phyloP scores from a whole-genome alignment of 805 yeast genomes.

The Candida sonorensis region DNA sequence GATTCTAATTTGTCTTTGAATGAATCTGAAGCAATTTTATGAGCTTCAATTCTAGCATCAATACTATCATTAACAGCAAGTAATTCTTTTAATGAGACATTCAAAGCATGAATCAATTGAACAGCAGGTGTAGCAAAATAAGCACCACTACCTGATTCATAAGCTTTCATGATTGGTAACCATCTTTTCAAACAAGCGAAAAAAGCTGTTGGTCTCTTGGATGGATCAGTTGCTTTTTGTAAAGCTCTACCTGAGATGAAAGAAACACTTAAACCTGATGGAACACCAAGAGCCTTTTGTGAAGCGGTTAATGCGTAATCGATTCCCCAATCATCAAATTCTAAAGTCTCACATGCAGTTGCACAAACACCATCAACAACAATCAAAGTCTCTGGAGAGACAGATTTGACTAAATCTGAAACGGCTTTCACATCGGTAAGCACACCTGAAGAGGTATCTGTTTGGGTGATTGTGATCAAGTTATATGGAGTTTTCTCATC shows the following conservation, averaged over 20 bases:
- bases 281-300: conserved; percentile 92
- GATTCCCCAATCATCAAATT: conserved; percentile 84
- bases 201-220: conserved; percentile 42
- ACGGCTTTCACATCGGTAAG: conserved; percentile 62
- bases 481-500: conserved; percentile 33
- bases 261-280: conserved; percentile 82
- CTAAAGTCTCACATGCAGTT: conserved; percentile 78
- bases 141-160: conserved; percentile 71
- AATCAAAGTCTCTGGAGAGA: conserved; percentile 74
- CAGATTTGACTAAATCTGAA: conserved; percentile 50
- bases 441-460: conserved; percentile 96
- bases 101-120: conserved; percentile 76
- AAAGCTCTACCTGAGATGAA: conserved; percentile 74
- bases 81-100: conserved; percentile 69
- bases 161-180: conserved; percentile 83
- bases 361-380: conserved; percentile 96
- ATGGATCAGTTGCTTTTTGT: conserved; percentile 44
- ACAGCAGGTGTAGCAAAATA: conserved; percentile 98
- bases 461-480: conserved; percentile 84
- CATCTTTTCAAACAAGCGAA: conserved; percentile 75
- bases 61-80: conserved; percentile 34
- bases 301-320: conserved; percentile 89
- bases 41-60: conserved; percentile 55
- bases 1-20: conserved; percentile 55
- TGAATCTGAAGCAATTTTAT: conserved; percentile 51